Evolutionary conservation across 2,329 filamentous ascomycete species (phyloP).

Genomic region (Pseudogymnoascus sp.): DNA sequence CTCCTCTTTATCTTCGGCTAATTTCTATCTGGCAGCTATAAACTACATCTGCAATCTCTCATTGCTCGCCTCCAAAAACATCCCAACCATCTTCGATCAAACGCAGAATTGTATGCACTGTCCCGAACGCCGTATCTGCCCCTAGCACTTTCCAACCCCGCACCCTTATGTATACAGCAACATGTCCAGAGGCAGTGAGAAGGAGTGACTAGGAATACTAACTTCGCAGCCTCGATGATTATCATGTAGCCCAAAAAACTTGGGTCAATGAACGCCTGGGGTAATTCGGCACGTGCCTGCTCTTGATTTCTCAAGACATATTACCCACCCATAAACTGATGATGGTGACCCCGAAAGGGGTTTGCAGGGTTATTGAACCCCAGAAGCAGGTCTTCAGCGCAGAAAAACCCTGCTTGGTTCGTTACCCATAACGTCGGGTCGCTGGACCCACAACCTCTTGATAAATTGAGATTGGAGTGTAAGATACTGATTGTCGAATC

Average conservation of each 20-base stretch:
- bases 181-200: neutral
- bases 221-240: neutral
- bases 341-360: neutral
- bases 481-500: slow-evolving; percentile 1
- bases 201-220: slow-evolving; percentile 5
- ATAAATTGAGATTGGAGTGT: neutral
- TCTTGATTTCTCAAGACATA: neutral
- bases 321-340: slow-evolving; percentile 1
- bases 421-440: neutral
- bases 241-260: slow-evolving; percentile 3
- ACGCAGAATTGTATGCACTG: slow-evolving; percentile 2
- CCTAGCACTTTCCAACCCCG: neutral
- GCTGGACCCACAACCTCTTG: neutral
- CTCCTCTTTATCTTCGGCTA: neutral
- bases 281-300: neutral
- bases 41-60: slow-evolving; percentile 1
- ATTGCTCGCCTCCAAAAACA: neutral
- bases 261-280: neutral
- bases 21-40: slow-evolving; percentile 6
- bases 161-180: neutral
- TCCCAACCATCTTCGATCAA: neutral
- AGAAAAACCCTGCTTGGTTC: neutral
- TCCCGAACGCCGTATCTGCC: neutral
- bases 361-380: neutral
- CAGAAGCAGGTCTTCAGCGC: neutral